phyloP scores from a whole-genome alignment of 176 grass and related monocot species.

The Juncus inflexus region DNA sequence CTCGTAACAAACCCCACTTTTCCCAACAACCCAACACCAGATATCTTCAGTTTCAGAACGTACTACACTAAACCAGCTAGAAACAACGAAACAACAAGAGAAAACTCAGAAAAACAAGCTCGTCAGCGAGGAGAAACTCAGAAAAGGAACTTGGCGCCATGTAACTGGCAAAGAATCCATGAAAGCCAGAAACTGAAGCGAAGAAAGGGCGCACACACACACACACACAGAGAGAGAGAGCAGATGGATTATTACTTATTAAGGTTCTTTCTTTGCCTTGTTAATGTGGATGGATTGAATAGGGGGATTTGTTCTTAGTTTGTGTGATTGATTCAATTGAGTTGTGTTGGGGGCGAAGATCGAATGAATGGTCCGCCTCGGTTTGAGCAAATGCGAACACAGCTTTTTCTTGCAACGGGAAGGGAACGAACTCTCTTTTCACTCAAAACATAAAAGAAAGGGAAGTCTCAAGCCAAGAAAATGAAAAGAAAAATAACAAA shows the following conservation, averaged over 20 bases:
- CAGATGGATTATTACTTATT: background rate
- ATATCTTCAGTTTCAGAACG: too few relatives aligned
- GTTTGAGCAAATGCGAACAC: slow-evolving; percentile 28
- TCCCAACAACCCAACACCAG: background rate
- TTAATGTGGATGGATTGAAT: slow-evolving; percentile 17
- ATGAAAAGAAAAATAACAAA: too few relatives aligned
- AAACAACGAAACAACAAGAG: background rate
- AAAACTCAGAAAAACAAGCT: slow-evolving; percentile 8
- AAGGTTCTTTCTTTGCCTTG: background rate
- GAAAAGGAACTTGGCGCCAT: slow-evolving; percentile 21
- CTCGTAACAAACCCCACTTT: slow-evolving; percentile 8
- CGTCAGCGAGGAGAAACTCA: background rate
- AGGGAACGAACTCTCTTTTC: slow-evolving; percentile 2
- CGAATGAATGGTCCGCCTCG: slow-evolving; percentile 56
- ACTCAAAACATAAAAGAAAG: too few relatives aligned
- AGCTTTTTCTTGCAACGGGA: slow-evolving; percentile 5
- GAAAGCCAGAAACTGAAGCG: background rate
- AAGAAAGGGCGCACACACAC: too few relatives aligned
- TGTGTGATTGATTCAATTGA: too few relatives aligned
- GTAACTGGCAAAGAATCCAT: background rate
- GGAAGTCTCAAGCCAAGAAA: too few relatives aligned
- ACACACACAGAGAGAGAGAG: background rate
- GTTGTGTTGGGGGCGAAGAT: slow-evolving; percentile 7
- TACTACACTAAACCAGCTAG: background rate
- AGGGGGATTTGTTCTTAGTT: slow-evolving; percentile 2